These are phyloP conservation scores for Erodium texanum DNA, from an alignment of 441 rosid genomes.

Conservation along the genomic window DNA sequence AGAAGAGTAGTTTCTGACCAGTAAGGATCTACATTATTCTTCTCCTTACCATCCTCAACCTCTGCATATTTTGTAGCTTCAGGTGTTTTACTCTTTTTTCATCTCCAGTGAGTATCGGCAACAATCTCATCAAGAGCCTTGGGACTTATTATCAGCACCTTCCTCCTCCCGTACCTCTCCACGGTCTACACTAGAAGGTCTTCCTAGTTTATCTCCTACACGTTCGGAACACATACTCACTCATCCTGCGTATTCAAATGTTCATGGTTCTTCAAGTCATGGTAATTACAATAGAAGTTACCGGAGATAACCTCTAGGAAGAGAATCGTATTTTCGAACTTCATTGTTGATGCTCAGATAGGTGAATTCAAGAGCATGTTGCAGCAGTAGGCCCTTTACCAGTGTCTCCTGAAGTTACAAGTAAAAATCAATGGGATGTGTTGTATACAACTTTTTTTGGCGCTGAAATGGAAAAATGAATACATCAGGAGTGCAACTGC, in stretches of 20 bases:
- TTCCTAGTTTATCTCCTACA: slow-evolving; percentile 28
- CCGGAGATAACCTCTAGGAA: background rate
- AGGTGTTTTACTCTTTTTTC: too few relatives aligned
- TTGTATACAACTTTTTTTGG: too few relatives aligned
- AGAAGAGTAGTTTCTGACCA: slow-evolving; percentile 35
- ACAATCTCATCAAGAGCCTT: slow-evolving; percentile 27
- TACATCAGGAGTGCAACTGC: too few relatives aligned
- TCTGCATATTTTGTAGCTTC: too few relatives aligned
- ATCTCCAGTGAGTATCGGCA: slow-evolving; percentile 39
- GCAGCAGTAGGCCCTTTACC: too few relatives aligned
- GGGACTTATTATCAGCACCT: slow-evolving; percentile 26
- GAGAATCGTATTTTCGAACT: background rate
- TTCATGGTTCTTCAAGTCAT: slow-evolving; percentile 2
- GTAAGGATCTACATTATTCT: slow-evolving; percentile 33
- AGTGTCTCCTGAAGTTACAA: too few relatives aligned
- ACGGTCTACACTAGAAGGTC: slow-evolving; percentile 40
- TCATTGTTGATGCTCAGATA: background rate
- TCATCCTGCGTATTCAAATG: slow-evolving; percentile 16
- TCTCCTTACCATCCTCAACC: background rate
- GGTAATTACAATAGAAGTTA: background rate
- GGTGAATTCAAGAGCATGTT: too few relatives aligned
- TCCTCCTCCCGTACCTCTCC: slow-evolving; percentile 31
- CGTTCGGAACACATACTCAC: slow-evolving; percentile 11
- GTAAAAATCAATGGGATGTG: too few relatives aligned
- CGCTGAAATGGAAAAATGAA: too few relatives aligned